Conservation (phyloP, 1,139 yeast genomes). For the Arxiozyma bovina region DNA sequence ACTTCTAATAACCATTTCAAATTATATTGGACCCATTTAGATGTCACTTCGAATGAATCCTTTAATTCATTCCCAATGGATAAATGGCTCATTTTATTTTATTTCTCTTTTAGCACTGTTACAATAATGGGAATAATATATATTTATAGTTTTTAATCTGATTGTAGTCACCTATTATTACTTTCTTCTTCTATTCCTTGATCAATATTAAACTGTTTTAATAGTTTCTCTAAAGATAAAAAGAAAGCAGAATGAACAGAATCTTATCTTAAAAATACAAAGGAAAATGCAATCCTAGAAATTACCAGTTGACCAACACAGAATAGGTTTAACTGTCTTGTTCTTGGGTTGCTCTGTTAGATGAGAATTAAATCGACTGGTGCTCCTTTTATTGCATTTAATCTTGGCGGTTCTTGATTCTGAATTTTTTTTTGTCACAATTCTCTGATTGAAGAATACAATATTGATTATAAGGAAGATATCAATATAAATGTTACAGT, state of each 20-base stretch:
- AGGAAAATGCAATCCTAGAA: background rate
- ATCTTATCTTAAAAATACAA: too few relatives aligned
- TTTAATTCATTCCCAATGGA: slow-evolving; percentile 62
- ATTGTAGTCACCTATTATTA: too few relatives aligned
- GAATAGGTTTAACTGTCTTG: too few relatives aligned
- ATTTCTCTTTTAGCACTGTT: background rate
- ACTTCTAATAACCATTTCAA: slow-evolving; percentile 69
- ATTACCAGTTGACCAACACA: too few relatives aligned
- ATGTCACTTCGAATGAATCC: slow-evolving; percentile 70
- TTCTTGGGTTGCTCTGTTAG: background rate
- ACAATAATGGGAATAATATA: too few relatives aligned
- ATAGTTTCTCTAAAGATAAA: too few relatives aligned
- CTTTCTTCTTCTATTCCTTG: too few relatives aligned
- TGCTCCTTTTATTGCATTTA: background rate
- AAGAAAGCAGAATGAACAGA: too few relatives aligned
- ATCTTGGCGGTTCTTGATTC: background rate
- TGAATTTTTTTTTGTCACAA: background rate
- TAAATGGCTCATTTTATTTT: slow-evolving; percentile 16
- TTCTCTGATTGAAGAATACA: too few relatives aligned
- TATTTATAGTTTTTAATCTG: too few relatives aligned
- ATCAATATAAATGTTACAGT: background rate
- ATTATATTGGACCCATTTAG: slow-evolving; percentile 70
- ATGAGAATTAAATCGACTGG: background rate
- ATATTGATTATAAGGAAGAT: background rate
- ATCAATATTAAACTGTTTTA: too few relatives aligned